Percentiles rank a stretch among this genome's conserved stretches.
These are phyloP conservation scores for Nemania diffusa DNA, from an alignment of 2,329 filamentous ascomycete species.

Conservation along the genomic window DNA sequence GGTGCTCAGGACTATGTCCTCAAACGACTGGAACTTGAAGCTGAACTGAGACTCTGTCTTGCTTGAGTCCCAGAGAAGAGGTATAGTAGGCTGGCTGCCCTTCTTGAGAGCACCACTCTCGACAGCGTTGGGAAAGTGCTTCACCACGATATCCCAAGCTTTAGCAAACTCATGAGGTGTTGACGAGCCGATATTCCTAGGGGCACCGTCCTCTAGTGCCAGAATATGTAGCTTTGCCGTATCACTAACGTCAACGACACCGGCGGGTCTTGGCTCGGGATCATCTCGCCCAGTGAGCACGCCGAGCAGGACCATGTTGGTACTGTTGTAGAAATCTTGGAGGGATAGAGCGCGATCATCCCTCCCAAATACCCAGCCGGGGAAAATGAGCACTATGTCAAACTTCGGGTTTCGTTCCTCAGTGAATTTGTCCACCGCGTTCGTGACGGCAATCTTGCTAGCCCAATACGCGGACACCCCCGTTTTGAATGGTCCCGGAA, in stretches of 20 bases:
- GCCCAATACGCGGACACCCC: slow-evolving; percentile 28
- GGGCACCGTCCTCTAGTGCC: slow-evolving; percentile 21
- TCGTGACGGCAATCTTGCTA: slow-evolving; percentile 30
- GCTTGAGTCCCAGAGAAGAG: slow-evolving; percentile 7
- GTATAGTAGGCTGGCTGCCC: slow-evolving; percentile 19
- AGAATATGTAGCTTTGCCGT: slow-evolving; percentile 24
- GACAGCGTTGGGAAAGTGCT: slow-evolving; percentile 27
- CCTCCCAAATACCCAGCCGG: slow-evolving; percentile 31
- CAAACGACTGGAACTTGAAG: slow-evolving; percentile 15
- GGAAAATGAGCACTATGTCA: slow-evolving; percentile 25
- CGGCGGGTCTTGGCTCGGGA: slow-evolving; percentile 15
- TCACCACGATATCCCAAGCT: slow-evolving; percentile 26
- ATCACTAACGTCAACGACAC: slow-evolving; percentile 24
- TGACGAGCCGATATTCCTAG: slow-evolving; percentile 22
- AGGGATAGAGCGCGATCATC: slow-evolving; percentile 24
- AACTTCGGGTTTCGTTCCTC: slow-evolving; percentile 20
- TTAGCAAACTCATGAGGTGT: slow-evolving; percentile 30
- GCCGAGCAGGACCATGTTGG: slow-evolving; percentile 15
- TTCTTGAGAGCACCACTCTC: slow-evolving; percentile 22
- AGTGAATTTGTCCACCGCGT: slow-evolving; percentile 30
- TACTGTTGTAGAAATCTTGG: slow-evolving; percentile 8
- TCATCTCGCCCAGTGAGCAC: slow-evolving; percentile 12
- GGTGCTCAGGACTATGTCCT: slow-evolving; percentile 8
- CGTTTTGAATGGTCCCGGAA: slow-evolving; percentile 30
- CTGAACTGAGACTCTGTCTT: slow-evolving; percentile 15